Conservation (phyloP, 2,329 filamentous ascomycete species). For the Cephalotrichum gorgonifer region DNA sequence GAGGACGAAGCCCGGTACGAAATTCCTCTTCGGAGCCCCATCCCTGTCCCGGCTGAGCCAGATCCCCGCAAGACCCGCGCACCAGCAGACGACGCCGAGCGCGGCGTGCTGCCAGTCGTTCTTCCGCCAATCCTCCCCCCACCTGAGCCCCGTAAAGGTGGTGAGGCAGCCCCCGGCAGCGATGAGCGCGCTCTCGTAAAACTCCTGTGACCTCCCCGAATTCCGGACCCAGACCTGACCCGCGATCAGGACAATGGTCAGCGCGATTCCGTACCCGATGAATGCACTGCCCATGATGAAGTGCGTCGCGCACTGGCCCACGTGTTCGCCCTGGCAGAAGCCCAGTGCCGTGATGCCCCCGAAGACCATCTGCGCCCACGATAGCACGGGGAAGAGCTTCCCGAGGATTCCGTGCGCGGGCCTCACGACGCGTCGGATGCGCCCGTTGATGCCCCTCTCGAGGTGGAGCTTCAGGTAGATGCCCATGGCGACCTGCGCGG, state of each 20-base stretch:
- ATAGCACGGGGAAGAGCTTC: constrained; percentile 74
- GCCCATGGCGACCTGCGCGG: constrained; percentile 68
- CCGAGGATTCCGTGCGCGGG: constrained; percentile 70
- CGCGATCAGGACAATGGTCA: constrained; percentile 77
- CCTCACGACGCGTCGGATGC: constrained; percentile 63
- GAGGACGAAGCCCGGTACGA: constrained; percentile 86
- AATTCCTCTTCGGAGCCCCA: constrained; percentile 80
- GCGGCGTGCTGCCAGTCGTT: constrained; percentile 97
- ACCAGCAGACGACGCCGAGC: constrained; percentile 99
- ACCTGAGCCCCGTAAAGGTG: constrained; percentile 94
- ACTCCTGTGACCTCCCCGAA: constrained; percentile 84
- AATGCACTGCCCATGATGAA: constrained; percentile 99
- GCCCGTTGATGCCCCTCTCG: constrained; percentile 71
- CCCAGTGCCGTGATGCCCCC: constrained; percentile 86
- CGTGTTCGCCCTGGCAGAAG: constrained; percentile 85
- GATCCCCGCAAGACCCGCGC: constrained; percentile 77
- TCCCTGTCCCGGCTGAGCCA: constrained; percentile 83
- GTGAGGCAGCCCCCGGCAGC: constrained; percentile 95
- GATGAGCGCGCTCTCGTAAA: constrained; percentile 88
- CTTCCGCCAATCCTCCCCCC: constrained; percentile 79
- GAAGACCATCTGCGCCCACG: constrained; percentile 93
- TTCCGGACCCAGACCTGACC: constrained; percentile 80
- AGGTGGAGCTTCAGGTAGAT: constrained; percentile 85
- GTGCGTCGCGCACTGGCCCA: constrained; percentile 87
- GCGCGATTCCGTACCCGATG: constrained; percentile 81